Evolutionary conservation across 1,284 basidiomycete species (phyloP).

Genomic region (Ganoderma meredithae): DNA sequence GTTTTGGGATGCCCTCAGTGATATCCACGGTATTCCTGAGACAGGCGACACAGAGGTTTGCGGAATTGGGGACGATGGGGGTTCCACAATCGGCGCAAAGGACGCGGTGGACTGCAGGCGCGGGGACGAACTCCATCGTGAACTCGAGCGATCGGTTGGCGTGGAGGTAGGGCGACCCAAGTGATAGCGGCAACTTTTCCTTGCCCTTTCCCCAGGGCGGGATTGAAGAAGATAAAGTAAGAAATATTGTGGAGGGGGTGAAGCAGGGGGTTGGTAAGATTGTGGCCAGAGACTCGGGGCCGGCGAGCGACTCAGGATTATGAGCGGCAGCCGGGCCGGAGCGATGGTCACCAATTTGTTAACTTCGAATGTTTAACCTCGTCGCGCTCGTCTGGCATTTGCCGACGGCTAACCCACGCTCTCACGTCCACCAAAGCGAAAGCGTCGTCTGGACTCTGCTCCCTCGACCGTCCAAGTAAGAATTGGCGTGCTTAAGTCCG

Average conservation of each 20-base stretch:
- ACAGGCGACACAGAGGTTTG: slow-evolving; percentile 95
- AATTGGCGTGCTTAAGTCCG: not conserved
- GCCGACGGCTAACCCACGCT: no score
- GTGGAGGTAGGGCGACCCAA: not conserved
- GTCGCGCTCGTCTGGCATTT: no score
- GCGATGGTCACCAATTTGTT: not conserved
- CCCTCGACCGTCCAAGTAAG: no score
- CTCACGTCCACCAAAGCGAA: no score
- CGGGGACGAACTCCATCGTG: slow-evolving; percentile 78
- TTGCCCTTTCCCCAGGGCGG: not conserved
- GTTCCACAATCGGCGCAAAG: slow-evolving; percentile 86
- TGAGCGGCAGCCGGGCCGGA: not conserved
- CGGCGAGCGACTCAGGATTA: not conserved
- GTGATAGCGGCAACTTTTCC: not conserved
- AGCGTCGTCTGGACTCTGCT: no score
- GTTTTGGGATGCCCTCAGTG: slow-evolving; percentile 98
- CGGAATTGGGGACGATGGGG: slow-evolving; percentile 95
- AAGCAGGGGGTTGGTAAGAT: not conserved
- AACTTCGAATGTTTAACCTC: not conserved
- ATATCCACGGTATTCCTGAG: slow-evolving; percentile 94
- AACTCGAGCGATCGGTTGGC: slow-evolving; percentile 5
- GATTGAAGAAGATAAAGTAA: not conserved
- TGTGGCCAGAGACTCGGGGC: not conserved
- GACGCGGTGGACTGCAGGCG: slow-evolving; percentile 76
- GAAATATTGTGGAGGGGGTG: not conserved